These are phyloP conservation scores for Coniophora puteana DNA, from an alignment of 1,284 basidiomycete species.

Conservation along the genomic window DNA sequence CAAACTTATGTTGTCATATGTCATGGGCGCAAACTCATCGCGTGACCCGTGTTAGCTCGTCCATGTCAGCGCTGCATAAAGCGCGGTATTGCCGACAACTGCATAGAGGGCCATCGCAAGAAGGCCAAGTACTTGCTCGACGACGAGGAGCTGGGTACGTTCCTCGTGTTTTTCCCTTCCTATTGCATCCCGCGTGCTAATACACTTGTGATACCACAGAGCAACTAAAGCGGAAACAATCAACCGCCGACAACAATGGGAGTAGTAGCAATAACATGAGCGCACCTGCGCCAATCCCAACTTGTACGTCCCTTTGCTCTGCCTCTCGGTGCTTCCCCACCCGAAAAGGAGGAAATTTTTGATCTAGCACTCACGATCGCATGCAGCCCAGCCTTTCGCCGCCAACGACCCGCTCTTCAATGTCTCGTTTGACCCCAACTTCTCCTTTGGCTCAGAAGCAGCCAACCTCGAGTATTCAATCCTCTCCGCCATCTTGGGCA, in stretches of 20 bases:
- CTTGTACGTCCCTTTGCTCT: slow-evolving; percentile 20
- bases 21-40: slow-evolving; percentile 14
- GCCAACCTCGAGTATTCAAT: slow-evolving; percentile 92
- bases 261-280: too few species aligned
- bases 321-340: background rate
- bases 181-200: slow-evolving; percentile 17
- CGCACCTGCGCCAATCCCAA: slow-evolving; percentile 25
- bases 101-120: slow-evolving; percentile 93
- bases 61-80: slow-evolving; percentile 95
- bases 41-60: slow-evolving; percentile 55
- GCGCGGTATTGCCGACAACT: slow-evolving; percentile 86
- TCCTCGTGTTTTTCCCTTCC: slow-evolving; percentile 18
- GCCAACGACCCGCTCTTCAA: slow-evolving; percentile 60
- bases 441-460: slow-evolving; percentile 79
- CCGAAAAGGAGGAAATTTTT: too few species aligned
- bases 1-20: slow-evolving; percentile 13
- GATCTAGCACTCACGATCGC: slow-evolving; percentile 7
- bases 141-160: slow-evolving; percentile 85
- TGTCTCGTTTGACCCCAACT: slow-evolving; percentile 57
- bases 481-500: slow-evolving; percentile 85
- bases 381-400: slow-evolving; percentile 44
- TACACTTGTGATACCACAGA: slow-evolving; percentile 48
- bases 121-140: slow-evolving; percentile 97
- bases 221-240: slow-evolving; percentile 48
- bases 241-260: slow-evolving; percentile 14